phyloP scores from a whole-genome alignment of 495 filamentous ascomycete species.

The Talaromyces wortmannii region DNA sequence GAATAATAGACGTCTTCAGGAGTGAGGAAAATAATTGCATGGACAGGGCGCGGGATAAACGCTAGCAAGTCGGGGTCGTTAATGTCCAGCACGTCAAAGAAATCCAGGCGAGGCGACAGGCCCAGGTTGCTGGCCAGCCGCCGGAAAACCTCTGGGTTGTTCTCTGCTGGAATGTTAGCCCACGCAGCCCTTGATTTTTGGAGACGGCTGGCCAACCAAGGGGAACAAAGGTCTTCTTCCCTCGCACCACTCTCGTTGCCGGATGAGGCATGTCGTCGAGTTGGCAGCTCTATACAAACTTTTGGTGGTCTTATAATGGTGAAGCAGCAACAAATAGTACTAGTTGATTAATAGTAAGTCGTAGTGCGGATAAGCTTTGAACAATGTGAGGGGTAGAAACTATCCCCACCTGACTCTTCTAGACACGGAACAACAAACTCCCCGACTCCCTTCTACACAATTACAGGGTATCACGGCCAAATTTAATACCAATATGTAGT shows the following conservation, averaged over 20 bases:
- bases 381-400: too few relatives aligned
- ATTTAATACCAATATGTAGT: too few relatives aligned
- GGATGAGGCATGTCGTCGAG: constrained; percentile 20
- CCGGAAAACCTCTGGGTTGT: constrained; percentile 55
- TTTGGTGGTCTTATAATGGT: too few relatives aligned
- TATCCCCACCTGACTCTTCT: too few relatives aligned
- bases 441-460: too few relatives aligned
- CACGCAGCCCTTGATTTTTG: neutral
- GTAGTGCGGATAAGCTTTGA: too few relatives aligned
- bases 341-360: too few relatives aligned
- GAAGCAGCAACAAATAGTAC: too few relatives aligned
- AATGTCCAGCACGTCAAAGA: constrained; percentile 52
- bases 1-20: constrained; percentile 37
- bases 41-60: constrained; percentile 49
- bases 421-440: too few relatives aligned
- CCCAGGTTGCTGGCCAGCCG: constrained; percentile 47
- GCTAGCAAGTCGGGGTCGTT: constrained; percentile 49
- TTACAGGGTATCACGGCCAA: too few relatives aligned
- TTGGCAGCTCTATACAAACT: too few relatives aligned
- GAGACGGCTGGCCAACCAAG: constrained; percentile 18
- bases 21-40: constrained; percentile 52
- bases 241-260: constrained; percentile 27
- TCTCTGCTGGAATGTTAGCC: constrained; percentile 33
- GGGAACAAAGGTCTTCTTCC: constrained; percentile 30
- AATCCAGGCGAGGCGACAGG: constrained; percentile 40